Base-by-base conservation (phyloP, 2,329 filamentous ascomycete genomes). In the Chaetomium globosum region DNA sequence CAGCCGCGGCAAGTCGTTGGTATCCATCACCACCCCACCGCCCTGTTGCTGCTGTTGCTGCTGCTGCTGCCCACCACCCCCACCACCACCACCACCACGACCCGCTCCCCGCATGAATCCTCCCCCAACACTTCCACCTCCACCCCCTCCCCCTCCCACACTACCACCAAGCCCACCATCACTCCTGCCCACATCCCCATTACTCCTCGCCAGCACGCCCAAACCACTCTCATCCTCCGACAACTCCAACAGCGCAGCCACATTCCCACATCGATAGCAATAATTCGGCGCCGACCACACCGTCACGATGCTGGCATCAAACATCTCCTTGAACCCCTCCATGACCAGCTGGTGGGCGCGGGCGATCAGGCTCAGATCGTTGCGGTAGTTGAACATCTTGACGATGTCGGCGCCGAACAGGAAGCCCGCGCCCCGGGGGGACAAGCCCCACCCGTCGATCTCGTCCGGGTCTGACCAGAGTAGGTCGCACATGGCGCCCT, bases 241-340 rank as follows among this genome's bases (percentile, higher is more conserved):
- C 4, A 99, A 82, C 79, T 99, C 95, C 62, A 99, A 81, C 65
- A 99, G 93, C 0, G 95, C 94, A 0, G 95, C 95, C 13, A 99
- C 93, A 73, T 98, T 98, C 62, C 93, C 93, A 74, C 93, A 97
- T 69, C 92, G 87, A 79, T 97, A 97, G 80, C 93, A 97, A 81
- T 97, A 97, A 77, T 97, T 97, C 0, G 93, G 93, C 10, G 93
- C 93, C 0, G 91, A 96, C 94, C 95, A 99, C n/a, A 99, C 95
- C 0, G 95, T 99, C 51, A 98, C 95, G 69, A 99, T 97, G 56
- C 89, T 92, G 16, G 88, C 90, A 75, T 97, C 92, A 74, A 98
- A 99, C 93, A 98, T 98, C 77, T 98, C 95, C 80, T 98, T 98
- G 78, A 97, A 99, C 0, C 95, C 95, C 77, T 99, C 95, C 95